phyloP scores from a whole-genome alignment of 73 alveolate genomes.

The Tetrahymena elliotti region DNA sequence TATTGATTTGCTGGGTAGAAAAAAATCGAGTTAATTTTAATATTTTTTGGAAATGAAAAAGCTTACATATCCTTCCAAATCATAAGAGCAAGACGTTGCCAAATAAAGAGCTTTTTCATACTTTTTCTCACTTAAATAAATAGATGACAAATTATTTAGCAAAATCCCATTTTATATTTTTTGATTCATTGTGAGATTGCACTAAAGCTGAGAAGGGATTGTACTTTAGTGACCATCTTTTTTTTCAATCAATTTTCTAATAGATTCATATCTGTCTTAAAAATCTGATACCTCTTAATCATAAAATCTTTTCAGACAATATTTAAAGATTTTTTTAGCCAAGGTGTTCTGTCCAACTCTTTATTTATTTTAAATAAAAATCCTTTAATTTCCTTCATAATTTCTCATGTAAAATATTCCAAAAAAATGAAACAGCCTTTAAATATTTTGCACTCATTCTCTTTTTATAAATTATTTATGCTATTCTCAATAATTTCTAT shows the following conservation, averaged over 20 bases:
- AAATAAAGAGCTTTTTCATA: neutral
- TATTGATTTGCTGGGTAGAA: neutral
- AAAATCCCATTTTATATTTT: neutral
- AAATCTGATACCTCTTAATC: neutral
- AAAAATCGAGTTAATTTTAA: no score
- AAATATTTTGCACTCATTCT: no score
- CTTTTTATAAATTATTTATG: no score
- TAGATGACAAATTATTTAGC: neutral
- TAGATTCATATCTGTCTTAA: neutral
- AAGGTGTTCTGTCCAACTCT: neutral
- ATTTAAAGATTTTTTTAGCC: neutral
- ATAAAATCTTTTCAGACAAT: neutral
- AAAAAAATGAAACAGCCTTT: neutral
- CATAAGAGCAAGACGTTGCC: neutral
- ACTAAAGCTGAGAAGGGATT: neutral
- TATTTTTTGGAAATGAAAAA: neutral
- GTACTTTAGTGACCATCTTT: neutral
- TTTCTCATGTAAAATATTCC: no score
- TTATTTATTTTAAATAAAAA: neutral
- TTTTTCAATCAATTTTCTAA: neutral
- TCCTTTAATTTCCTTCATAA: no score
- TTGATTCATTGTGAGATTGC: neutral
- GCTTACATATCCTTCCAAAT: neutral
- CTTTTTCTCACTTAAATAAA: neutral
- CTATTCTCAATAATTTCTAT: no score